Base-by-base conservation (phyloP, 2,329 filamentous ascomycete species). In the Ceratocystis ficicola region DNA sequence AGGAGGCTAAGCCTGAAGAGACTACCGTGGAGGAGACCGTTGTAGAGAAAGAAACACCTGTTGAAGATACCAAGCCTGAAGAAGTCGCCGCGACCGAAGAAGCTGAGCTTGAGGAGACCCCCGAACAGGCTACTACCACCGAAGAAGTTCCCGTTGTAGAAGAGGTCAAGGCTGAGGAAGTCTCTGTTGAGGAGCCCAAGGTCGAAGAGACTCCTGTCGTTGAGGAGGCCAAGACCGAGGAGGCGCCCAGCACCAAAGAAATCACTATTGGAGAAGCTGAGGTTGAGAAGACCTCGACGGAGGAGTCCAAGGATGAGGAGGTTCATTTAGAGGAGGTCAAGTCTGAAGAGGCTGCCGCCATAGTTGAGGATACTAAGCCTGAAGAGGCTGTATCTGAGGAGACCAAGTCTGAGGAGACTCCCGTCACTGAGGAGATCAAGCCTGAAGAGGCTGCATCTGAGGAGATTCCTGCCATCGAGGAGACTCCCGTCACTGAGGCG, bases 131-230 rank as follows among this genome's bases (percentile, higher is more conserved):
- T 50, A 20, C 22, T 44, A 41, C 44, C 63, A 32, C 12, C 22
- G 48, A 48, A 10, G 62, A 64, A 10, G 12, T 7, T 52, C 36
- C 36, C 12, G 50, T 32, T 41, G 66, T 62, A 22, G 7, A 76
- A 84, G 69, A 85, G 89, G 44, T 87, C 88, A 55, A 75, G 68
- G 78, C 70, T 8, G 68, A 72, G 44, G 71, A 72, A 17, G 44
- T 65, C 22, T 70, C 73, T 28, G 72, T 83, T 50, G 88, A 91
- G 64, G 83, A 90, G 74, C 88, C 85, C 70, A 93, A 90, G 1
- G 96, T 96, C 75, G 87, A 94, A 74, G 89, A 89, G 75, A 25
- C 22, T 12, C 85, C 86, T 69, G 87, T 87, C 72, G 82, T 85
- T 66, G 75, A 85, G 48, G 79, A 81, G 63, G 48, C 59, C 8